phyloP scores from a whole-genome alignment of 305 asterid species.

The Striga hermonthica region DNA sequence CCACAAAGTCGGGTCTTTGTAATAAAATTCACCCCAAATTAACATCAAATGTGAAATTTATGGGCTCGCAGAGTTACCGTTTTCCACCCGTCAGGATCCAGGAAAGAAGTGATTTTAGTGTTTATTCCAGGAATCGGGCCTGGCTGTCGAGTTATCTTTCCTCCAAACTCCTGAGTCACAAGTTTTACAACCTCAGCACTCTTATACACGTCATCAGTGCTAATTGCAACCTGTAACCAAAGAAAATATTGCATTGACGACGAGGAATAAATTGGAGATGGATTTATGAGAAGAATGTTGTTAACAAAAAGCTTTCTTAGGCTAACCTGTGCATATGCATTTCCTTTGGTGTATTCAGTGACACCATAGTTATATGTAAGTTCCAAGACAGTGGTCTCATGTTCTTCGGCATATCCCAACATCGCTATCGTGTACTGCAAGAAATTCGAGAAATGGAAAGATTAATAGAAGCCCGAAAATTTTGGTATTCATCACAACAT shows the following conservation, averaged over 20 bases:
- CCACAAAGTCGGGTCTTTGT: neutral
- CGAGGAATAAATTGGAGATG: no score
- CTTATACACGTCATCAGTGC: slow-evolving; percentile 86
- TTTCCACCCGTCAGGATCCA: slow-evolving; percentile 98
- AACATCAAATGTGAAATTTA: neutral
- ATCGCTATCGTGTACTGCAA: slow-evolving; percentile 91
- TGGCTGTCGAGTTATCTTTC: slow-evolving; percentile 80
- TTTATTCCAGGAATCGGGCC: slow-evolving; percentile 86
- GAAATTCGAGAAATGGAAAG: no score
- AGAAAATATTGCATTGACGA: no score
- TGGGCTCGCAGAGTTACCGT: slow-evolving; percentile 50
- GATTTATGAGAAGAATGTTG: no score
- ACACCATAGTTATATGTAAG: slow-evolving; percentile 94
- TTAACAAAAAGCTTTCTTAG: no score
- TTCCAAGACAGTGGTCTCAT: slow-evolving; percentile 78
- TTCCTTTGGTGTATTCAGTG: slow-evolving; percentile 85
- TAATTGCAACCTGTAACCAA: slow-evolving; percentile 59
- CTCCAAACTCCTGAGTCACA: slow-evolving; percentile 80
- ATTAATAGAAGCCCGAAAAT: no score
- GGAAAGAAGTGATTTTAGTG: slow-evolving; percentile 81
- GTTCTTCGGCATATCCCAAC: slow-evolving; percentile 97
- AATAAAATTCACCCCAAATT: neutral
- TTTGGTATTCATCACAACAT: no score
- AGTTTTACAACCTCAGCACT: slow-evolving; percentile 77
- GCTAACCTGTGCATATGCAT: slow-evolving; percentile 90